Base-by-base conservation (phyloP, 2,329 filamentous ascomycete species). In the Diplodia sapinea region DNA sequence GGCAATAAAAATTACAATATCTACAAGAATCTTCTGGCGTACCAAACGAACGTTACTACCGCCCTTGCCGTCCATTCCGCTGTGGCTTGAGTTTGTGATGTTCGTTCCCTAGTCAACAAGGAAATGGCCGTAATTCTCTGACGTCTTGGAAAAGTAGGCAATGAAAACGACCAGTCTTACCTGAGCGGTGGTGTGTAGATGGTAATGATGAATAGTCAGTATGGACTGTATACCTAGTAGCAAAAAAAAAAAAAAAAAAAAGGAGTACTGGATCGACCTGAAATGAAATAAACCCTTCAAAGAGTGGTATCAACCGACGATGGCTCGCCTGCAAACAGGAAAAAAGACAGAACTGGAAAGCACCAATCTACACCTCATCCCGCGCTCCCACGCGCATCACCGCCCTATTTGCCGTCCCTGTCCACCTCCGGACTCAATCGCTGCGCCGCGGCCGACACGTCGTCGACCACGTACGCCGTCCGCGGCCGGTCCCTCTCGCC, bases 301-400 rank as follows among this genome's bases (percentile, higher is more conserved):
- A 63, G 59, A 63, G 59, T 63, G 59, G 59, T 63, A 63, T 63
- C 59, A 63, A 49, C 50, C n/a, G 47, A 51, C 31, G 31, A 51
- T 29, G 33, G 12, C 8, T 38, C 54, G 31, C 20, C 50, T 26
- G 23, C 50, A 47, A 59, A 40, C 40, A 9, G 20, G 7, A 43
- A 26, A 40, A 50, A 38, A 26, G 6, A 29, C 26, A 3, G 26
- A 26, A 4, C 26, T 26, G 26, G 26, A n/a, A 36, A 33, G 8
- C 47, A 11, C 38, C 43, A 47, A 31, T 38, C 59, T 51, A 63
- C 47, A 17, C 38, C 11, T 55, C 51, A 55, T 17, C 40, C 26
- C 38, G n/a, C 17, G 13, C 38, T 23, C 20, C 47, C 12, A 29
- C 33, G 7, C 26, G 6, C 4, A 12, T n/a, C 36, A 26, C 4